Percentiles rank a stretch among this genome's conserved stretches.
These are phyloP conservation scores for Anisodus tanguticus DNA, from an alignment of 257 asterid genomes.

Conservation along the genomic window DNA sequence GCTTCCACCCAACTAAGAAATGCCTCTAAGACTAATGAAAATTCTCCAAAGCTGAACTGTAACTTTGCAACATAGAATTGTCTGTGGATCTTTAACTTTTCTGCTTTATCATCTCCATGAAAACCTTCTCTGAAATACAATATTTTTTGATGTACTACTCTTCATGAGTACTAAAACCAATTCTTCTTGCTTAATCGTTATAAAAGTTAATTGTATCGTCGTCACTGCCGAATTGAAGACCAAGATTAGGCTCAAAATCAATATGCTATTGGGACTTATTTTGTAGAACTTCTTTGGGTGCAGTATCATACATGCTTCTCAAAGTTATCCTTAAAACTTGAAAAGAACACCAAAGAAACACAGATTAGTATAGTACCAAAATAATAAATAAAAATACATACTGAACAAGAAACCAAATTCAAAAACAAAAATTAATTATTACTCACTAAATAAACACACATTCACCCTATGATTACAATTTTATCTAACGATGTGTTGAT, in stretches of 20 bases:
- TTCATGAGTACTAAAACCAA: neutral
- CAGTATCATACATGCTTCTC: neutral
- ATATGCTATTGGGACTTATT: conserved; percentile 1
- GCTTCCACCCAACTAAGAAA: too few species aligned
- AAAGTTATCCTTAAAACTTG: neutral
- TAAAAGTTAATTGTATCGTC: neutral
- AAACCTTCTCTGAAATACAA: neutral
- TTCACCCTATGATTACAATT: conserved; percentile 3
- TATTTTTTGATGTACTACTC: neutral
- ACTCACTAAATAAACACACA: neutral
- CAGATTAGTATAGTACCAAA: neutral
- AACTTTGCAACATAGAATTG: too few species aligned
- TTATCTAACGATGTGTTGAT: neutral
- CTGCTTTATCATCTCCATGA: neutral
- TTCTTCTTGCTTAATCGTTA: neutral
- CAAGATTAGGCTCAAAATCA: neutral
- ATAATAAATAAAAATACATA: neutral
- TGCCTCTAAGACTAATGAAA: too few species aligned
- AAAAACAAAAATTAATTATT: neutral
- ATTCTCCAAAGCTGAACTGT: too few species aligned
- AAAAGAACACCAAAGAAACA: neutral
- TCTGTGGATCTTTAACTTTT: neutral
- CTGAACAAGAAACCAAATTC: neutral
- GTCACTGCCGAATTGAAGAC: neutral
- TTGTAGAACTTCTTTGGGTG: neutral